Evolutionary conservation across 2,329 filamentous ascomycete genomes (phyloP), one percentile per base, ranked within the genome.

Genomic region (Xylaria arbuscula): DNA sequence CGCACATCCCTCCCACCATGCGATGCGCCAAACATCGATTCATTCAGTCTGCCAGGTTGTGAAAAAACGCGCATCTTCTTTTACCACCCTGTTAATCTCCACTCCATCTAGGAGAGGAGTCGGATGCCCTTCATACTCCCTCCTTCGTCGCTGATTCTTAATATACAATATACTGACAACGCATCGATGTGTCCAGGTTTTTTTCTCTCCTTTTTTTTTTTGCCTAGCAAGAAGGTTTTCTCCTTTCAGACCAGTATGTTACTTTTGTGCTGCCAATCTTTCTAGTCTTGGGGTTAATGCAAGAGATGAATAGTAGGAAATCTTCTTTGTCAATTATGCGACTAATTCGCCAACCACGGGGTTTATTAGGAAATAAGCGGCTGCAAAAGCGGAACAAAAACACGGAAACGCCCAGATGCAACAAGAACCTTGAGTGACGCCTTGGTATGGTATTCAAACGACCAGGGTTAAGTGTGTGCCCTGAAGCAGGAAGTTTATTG

Each of bases 391-490:
- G 42, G 56, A 62, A 68, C 28, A 11, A 60, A 66, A 62, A 50
- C 34, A 58, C 36, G 69, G 28, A 54, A 72, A 72, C 71, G 70
- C 75, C 67, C 50, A 38, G 32, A 76, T 75, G 72, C 72, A 70
- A 45, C 67, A 38, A 53, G 58, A 67, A 64, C 60, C 53, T 64
- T 55, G 64, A 51, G 38, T 60, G 64, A 76, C 73, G 75, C 74
- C 76, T 66, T 62, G 48, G 66, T 74, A 72, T 72, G 68, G 69
- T 77, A 77, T 78, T 77, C 75, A 76, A 72, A 72, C 53, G 68
- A 67, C 62, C 15, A 45, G 22, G 28, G 62, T 55, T 54, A 60
- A 66, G 59, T 69, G 32, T 58, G 32, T 42, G 28, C 22, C 60
- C 38, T 51, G 38, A 59, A 36, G 19, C 57, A n/a, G 42, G 40